phyloP scores from a whole-genome alignment of 768 basidiomycete genomes.

The Rhodotorula paludigena region DNA sequence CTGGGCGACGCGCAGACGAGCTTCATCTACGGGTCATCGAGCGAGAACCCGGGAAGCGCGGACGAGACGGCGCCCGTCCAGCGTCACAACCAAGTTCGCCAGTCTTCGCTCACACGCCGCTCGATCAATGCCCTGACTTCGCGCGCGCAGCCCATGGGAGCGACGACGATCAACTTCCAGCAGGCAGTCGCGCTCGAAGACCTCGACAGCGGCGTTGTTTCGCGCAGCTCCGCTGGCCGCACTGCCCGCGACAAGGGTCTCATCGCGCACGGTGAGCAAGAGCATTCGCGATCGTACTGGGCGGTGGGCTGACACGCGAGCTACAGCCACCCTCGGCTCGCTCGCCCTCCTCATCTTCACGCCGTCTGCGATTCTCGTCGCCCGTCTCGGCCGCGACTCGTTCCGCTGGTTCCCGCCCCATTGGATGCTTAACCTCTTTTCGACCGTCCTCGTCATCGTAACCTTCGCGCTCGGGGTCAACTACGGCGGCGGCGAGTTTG shows the following conservation, averaged over 20 bases:
- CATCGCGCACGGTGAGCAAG: background rate
- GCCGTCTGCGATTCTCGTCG: background rate
- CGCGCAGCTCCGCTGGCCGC: too few species aligned
- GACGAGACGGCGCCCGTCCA: background rate
- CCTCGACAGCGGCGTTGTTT: too few species aligned
- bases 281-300: background rate
- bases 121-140: background rate
- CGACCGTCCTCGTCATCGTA: background rate
- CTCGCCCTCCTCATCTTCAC: background rate
- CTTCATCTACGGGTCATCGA: constrained; percentile 18
- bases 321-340: background rate
- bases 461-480: background rate
- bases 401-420: background rate
- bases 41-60: background rate
- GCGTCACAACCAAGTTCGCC: constrained; percentile 19
- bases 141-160: background rate
- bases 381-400: background rate
- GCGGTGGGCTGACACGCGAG: too few species aligned
- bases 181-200: background rate
- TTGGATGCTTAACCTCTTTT: background rate
- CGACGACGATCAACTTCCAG: background rate
- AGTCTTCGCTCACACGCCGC: background rate
- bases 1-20: background rate
- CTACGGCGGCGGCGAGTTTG: background rate
- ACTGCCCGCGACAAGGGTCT: too few species aligned